Evolutionary conservation across 257 asterid species (phyloP), one percentile per base, ranked within the genome.

Genomic region (Linderniella brevidens): DNA sequence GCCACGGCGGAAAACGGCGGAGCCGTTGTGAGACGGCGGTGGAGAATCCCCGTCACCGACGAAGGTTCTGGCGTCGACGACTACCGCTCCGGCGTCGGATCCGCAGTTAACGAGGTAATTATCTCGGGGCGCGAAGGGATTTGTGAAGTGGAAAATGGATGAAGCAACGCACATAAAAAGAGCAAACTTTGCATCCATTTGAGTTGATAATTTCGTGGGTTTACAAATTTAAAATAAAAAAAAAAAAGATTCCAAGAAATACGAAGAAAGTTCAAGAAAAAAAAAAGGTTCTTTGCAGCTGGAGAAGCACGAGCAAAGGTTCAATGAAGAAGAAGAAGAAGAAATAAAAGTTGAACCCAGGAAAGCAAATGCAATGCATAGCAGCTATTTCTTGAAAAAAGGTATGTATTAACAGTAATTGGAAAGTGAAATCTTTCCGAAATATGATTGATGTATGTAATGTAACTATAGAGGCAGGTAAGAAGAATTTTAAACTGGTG

Each of bases 81-180:
- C 46, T 8, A 41, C 32, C 20, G 64, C 20, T 41, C 53, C 57
- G 39, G 48, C 32, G 48, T 48, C 57, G 25, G 93, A 77, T 56
- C 95, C 95, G 53, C 93, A 80, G 79, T 49, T 78, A 48, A 84
- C 45, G 19, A 84, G 76, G 63, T 71, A 77, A 54, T 78, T 75
- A 25, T 80, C 93, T 64, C 60, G 71, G 8, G 95, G 92, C 10
- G 68, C 51, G 58, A 84, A 83, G 56, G 74, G 81, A 42, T 47
- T n/a, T 13, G 82, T 59, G 29, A 55, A 8, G 60, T 17, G 35
- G 39, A 65, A 17, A 17, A 58, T 13, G 41, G 58, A 61, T 14
- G 60, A 43, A 17, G 39, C 19, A 36, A 65, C 42, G 45, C 41
- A 48, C 50, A 73, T 57, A 58, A 64, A 76, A 37, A 29, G 64